A percentile compares a stretch with the other conserved stretches of the same genome.
phyloP scores from a whole-genome alignment of 176 grass and related monocot genomes.

The maize (Zea mays) region Zm-B73-REFERENCE-NAM-5.0 NC_050102.1:128038001-128038500 shows the following conservation, averaged over 20 bases:
- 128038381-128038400: slow-evolving; percentile 42
- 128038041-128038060: slow-evolving; percentile 30
- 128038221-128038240: slow-evolving; percentile 63
- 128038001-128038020: slow-evolving; percentile 42
- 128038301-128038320: slow-evolving; percentile 65
- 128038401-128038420: slow-evolving; percentile 30
- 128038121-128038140: not conserved
- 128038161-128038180: not conserved
- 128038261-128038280: slow-evolving; percentile 30
- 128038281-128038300: slow-evolving; percentile 87
- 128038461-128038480: not conserved
- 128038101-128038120: slow-evolving; percentile 19
- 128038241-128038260: slow-evolving; percentile 41
- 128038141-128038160: not conserved
- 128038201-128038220: not conserved
- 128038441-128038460: not conserved
- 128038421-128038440: slow-evolving; percentile 10
- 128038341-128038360: slow-evolving; percentile 49
- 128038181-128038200: slow-evolving; percentile 8
- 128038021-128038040: not conserved
- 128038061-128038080: slow-evolving; percentile 28
- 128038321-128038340: slow-evolving; percentile 12
- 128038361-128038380: slow-evolving; percentile 83
- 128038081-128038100: slow-evolving; percentile 26
- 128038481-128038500: not conserved